phyloP scores from a whole-genome alignment of 352 stramenopile genomes.

The Nannochloropsis limnetica region DNA sequence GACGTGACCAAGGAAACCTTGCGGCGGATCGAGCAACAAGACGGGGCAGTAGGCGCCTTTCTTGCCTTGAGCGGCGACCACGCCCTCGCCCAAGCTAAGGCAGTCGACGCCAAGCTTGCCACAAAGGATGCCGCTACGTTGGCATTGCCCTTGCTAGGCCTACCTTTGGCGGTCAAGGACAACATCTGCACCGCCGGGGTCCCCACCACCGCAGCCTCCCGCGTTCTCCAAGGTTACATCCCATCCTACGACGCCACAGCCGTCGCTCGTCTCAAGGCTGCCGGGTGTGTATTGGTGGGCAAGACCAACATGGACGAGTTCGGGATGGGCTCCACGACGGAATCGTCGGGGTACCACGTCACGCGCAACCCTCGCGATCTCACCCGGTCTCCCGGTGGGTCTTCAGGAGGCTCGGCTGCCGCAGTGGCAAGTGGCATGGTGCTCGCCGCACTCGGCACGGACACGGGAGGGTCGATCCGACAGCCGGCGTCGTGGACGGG shows the following conservation, averaged over 20 bases:
- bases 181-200: constrained; percentile 74
- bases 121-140: constrained; percentile 40
- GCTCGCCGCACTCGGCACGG: constrained; percentile 82
- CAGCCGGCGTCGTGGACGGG: constrained; percentile 89
- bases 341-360: constrained; percentile 49
- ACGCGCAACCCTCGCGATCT: constrained; percentile 51
- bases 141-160: constrained; percentile 58
- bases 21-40: neutral
- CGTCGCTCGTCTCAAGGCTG: constrained; percentile 67
- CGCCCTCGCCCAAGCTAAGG: neutral
- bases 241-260: constrained; percentile 75
- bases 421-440: constrained; percentile 80
- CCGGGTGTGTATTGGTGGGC: constrained; percentile 80
- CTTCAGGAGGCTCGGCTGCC: constrained; percentile 70
- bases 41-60: neutral
- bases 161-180: constrained; percentile 89
- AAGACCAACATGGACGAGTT: constrained; percentile 99
- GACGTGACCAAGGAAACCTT: constrained; percentile 3
- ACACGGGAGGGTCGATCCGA: constrained; percentile 92
- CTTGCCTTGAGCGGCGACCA: neutral
- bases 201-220: constrained; percentile 73
- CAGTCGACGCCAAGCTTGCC: constrained; percentile 36
- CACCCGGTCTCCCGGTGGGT: constrained; percentile 45
- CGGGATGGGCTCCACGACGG: constrained; percentile 87
- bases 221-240: constrained; percentile 77